Percentiles rank a stretch among this genome's conserved stretches.
These are phyloP conservation scores for Fusarium tanahbumbuense DNA, from an alignment of 2,329 filamentous ascomycete species.

Conservation along the genomic window DNA sequence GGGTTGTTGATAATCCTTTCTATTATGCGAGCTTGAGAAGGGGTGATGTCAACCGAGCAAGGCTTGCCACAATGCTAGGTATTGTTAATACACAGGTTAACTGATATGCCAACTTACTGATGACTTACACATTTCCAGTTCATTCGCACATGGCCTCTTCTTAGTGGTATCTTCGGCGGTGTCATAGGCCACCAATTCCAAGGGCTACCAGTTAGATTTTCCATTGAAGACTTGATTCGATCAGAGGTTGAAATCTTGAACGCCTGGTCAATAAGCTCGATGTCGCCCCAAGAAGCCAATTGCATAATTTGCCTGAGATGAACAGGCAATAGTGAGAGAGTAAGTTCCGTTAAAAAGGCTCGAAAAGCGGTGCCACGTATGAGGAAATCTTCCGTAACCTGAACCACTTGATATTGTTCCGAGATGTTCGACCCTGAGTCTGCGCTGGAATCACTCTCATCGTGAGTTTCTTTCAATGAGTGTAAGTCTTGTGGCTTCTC, in stretches of 20 bases:
- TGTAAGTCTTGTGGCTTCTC: not conserved
- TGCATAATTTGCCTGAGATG: conserved; percentile 3
- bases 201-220: not conserved
- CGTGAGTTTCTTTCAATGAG: not conserved
- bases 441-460: not conserved
- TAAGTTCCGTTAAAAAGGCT: not conserved
- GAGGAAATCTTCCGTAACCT: conserved; percentile 1
- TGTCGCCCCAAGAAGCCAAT: not conserved
- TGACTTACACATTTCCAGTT: conserved; percentile 5
- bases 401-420: not conserved
- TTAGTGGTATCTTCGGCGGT: not conserved
- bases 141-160: not conserved
- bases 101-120: not conserved
- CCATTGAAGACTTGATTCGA: not conserved
- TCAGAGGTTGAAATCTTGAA: not conserved
- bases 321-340: conserved; percentile 5
- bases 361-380: not conserved
- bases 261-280: not conserved
- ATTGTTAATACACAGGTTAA: not conserved
- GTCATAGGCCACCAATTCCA: conserved; percentile 12
- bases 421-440: not conserved
- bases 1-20: not conserved
- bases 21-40: not conserved
- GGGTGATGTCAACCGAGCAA: conserved; percentile 1
- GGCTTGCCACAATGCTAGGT: conserved; percentile 5